A percentile compares a stretch with the other conserved stretches of the same genome.
phyloP scores from a whole-genome alignment of 805 yeast genomes.

The Lachancea waltii region DNA sequence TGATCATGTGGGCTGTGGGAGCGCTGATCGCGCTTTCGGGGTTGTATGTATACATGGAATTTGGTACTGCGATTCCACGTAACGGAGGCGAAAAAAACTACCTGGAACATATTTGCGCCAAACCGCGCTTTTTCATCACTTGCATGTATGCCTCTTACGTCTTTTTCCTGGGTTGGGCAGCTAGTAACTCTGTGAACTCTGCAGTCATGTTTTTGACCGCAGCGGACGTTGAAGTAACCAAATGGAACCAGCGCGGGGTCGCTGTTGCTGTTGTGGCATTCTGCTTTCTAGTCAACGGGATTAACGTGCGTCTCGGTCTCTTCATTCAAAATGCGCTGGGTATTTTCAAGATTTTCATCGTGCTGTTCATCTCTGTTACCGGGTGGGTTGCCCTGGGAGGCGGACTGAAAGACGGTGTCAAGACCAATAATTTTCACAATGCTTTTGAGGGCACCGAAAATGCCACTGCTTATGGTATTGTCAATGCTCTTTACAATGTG shows the following conservation, averaged over 20 bases:
- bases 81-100: constrained; percentile 87
- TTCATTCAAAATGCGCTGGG: constrained; percentile 62
- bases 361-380: constrained; percentile 60
- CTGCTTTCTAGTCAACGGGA: constrained; percentile 56
- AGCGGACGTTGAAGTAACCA: constrained; percentile 57
- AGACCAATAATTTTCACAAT: constrained; percentile 54
- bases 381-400: constrained; percentile 85
- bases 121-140: constrained; percentile 63
- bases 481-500: constrained; percentile 71
- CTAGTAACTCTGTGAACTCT: constrained; percentile 74
- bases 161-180: constrained; percentile 77
- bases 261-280: constrained; percentile 71
- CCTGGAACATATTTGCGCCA: constrained; percentile 60
- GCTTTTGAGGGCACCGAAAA: constrained; percentile 48
- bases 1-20: constrained; percentile 72
- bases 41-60: constrained; percentile 68
- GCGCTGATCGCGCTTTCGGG: constrained; percentile 60
- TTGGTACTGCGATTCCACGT: constrained; percentile 70
- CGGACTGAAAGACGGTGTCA: constrained; percentile 45
- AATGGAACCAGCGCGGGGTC: constrained; percentile 73
- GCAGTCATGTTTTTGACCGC: constrained; percentile 75
- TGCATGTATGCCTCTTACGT: constrained; percentile 63
- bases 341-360: constrained; percentile 63
- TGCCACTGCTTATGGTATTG: constrained; percentile 62
- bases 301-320: constrained; percentile 60